Percentiles rank a stretch among this genome's conserved stretches.
phyloP scores from a whole-genome alignment of 106 monocot species.

The Dendrobium chrysotoxum region DNA sequence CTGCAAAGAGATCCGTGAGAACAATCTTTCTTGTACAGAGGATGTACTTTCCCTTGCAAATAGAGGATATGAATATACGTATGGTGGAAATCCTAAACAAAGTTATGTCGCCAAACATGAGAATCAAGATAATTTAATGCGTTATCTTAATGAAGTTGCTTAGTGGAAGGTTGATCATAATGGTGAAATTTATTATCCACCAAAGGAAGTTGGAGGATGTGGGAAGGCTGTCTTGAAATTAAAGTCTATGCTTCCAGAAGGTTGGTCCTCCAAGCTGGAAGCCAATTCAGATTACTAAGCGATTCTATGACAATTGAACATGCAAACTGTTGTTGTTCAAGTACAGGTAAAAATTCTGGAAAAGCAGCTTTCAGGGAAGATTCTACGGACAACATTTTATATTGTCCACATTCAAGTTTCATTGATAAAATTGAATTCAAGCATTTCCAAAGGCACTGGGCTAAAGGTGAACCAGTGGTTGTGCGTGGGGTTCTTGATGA shows the following conservation, averaged over 20 bases:
- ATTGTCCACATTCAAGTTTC: constrained; percentile 39
- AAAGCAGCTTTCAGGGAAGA: constrained; percentile 48
- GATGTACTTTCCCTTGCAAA: constrained; percentile 11
- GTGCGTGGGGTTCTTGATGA: constrained; percentile 46
- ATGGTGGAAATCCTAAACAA: constrained; percentile 30
- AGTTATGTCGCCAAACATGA: neutral
- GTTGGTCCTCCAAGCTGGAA: constrained; percentile 21
- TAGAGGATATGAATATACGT: constrained; percentile 36
- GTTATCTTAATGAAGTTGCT: neutral
- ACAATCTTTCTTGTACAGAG: constrained; percentile 15
- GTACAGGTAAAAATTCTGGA: constrained; percentile 17
- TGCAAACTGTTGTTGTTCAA: constrained; percentile 19
- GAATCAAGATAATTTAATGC: neutral
- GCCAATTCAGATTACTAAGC: constrained; percentile 4
- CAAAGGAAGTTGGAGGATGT: constrained; percentile 55
- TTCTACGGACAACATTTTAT: constrained; percentile 49
- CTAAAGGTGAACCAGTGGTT: constrained; percentile 60
- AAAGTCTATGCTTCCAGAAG: constrained; percentile 27
- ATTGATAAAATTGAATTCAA: constrained; percentile 18
- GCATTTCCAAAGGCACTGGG: constrained; percentile 67
- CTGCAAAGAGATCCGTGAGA: constrained; percentile 48
- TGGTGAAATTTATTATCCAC: constrained; percentile 52
- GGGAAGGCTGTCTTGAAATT: constrained; percentile 33
- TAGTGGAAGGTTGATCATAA: constrained; percentile 28
- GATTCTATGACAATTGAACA: neutral